Percentiles rank a stretch among this genome's conserved stretches.
Conservation (phyloP, 441 rosid species). For the Flueggea neowawraea region DNA sequence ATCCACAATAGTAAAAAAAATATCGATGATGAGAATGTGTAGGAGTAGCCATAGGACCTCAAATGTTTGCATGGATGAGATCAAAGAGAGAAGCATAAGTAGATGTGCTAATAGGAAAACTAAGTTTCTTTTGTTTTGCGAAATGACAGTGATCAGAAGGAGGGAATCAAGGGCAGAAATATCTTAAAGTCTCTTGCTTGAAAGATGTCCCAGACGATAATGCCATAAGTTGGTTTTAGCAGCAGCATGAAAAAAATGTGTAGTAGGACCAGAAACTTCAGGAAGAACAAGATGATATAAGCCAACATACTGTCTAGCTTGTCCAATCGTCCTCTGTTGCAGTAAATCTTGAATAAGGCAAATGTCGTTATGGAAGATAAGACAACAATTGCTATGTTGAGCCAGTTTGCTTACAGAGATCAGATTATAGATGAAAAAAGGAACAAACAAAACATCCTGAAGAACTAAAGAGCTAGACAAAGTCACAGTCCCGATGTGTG, state of each 20-base stretch:
- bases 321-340: background rate
- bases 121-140: background rate
- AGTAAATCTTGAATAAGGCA: background rate
- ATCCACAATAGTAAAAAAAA: no score
- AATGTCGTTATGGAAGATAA: background rate
- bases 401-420: background rate
- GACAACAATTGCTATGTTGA: background rate
- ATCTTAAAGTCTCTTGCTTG: background rate
- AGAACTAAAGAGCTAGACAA: background rate
- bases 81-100: no score
- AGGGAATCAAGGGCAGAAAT: no score
- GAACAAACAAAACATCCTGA: background rate
- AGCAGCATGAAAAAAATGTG: no score
- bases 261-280: no score
- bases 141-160: background rate
- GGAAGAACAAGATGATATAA: no score
- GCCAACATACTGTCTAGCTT: background rate
- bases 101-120: no score
- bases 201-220: background rate
- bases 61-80: no score
- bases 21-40: no score
- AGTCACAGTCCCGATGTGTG: background rate
- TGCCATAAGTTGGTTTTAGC: no score
- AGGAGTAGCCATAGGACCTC: no score
- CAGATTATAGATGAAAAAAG: background rate